A percentile compares a stretch with the other conserved stretches of the same genome.
phyloP scores from a whole-genome alignment of 2,329 filamentous ascomycete species.

The Hyphodiscus sp. region DNA sequence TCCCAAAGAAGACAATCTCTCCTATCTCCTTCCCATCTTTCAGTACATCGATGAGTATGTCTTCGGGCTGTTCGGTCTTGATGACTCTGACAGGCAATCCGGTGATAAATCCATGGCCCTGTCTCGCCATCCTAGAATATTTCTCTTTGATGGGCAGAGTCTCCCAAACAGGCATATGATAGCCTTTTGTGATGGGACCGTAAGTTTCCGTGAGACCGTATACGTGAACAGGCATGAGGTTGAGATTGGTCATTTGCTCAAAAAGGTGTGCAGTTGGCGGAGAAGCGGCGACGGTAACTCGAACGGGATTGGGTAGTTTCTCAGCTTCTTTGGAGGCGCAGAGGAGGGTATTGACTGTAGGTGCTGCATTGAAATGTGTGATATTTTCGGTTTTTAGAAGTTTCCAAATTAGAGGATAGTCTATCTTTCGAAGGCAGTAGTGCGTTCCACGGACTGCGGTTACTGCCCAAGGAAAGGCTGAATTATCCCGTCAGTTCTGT shows the following conservation, averaged over 20 bases:
- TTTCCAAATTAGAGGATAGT: constrained; percentile 89
- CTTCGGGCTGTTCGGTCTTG: constrained; percentile 67
- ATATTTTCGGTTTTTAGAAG: constrained; percentile 79
- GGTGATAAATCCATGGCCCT: constrained; percentile 87
- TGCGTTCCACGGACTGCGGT: constrained; percentile 91
- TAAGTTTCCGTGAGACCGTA: constrained; percentile 90
- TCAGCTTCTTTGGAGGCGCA: constrained; percentile 74
- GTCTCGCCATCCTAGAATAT: constrained; percentile 84
- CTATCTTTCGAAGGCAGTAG: constrained; percentile 89
- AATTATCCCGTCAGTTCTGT: constrained; percentile 25
- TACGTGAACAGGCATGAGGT: constrained; percentile 85
- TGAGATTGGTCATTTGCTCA: constrained; percentile 76
- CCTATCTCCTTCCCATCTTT: constrained; percentile 70
- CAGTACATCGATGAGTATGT: constrained; percentile 58
- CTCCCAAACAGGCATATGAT: constrained; percentile 83
- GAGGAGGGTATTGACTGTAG: constrained; percentile 91
- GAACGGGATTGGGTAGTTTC: constrained; percentile 61
- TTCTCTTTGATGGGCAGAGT: constrained; percentile 64
- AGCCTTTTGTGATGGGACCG: constrained; percentile 91
- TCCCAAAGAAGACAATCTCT: constrained; percentile 81
- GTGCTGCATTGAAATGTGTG: constrained; percentile 93
- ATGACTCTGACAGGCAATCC: constrained; percentile 76
- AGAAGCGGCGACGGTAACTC: constrained; percentile 87
- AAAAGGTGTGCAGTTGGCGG: constrained; percentile 88
- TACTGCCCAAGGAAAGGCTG: constrained; percentile 88